phyloP scores from a whole-genome alignment of 805 yeast genomes.

The Candida xiaguanensis region DNA sequence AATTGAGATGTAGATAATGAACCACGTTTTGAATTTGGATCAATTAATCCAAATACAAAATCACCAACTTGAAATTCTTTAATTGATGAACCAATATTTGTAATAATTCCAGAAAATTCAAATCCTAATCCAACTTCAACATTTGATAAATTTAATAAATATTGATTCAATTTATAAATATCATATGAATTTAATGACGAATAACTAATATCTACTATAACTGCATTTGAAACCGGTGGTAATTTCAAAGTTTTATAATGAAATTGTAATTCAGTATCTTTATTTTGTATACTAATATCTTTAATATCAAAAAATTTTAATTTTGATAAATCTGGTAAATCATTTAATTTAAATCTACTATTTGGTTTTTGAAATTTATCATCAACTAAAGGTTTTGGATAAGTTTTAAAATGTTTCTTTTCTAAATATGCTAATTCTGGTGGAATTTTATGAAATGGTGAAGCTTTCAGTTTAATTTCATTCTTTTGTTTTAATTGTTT shows the following conservation, averaged over 20 bases:
- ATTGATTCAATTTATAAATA: conserved; percentile 54
- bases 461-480: conserved; percentile 22
- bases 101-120: conserved; percentile 62
- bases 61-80: conserved; percentile 45
- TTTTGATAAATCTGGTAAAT: conserved; percentile 34
- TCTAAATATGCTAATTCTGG: conserved; percentile 39
- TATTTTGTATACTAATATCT: conserved; percentile 43
- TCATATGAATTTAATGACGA: conserved; percentile 68
- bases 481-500: conserved; percentile 22
- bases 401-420: conserved; percentile 17
- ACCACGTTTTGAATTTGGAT: conserved; percentile 52
- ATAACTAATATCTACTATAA: conserved; percentile 57
- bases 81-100: conserved; percentile 50
- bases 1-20: conserved; percentile 54
- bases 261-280: conserved; percentile 47
- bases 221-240: conserved; percentile 44
- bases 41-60: conserved; percentile 58
- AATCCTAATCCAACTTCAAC: conserved; percentile 64
- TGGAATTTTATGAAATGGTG: conserved; percentile 38
- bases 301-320: conserved; percentile 49
- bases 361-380: conserved; percentile 1
- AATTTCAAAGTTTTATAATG: conserved; percentile 46
- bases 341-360: conserved; percentile 1
- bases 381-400: conserved; percentile 25
- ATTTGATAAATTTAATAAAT: conserved; percentile 47